phyloP scores from a whole-genome alignment of 2,329 filamentous ascomycete species.

The Moelleriella libera region DNA sequence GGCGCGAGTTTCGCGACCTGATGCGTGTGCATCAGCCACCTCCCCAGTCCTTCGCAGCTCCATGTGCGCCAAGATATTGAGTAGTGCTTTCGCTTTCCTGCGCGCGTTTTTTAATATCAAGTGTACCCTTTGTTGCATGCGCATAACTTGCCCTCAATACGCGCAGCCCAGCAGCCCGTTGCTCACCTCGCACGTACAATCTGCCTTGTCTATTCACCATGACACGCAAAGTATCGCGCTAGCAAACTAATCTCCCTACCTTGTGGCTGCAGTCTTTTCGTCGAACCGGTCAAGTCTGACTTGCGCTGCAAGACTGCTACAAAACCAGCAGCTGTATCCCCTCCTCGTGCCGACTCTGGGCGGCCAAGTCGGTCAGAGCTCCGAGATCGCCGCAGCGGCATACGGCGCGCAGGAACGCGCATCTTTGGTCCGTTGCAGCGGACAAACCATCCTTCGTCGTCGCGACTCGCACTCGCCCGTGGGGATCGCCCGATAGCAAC shows the following conservation, averaged over 20 bases:
- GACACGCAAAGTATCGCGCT: neutral
- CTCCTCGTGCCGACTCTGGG: slow-evolving; percentile 25
- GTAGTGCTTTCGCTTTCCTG: neutral
- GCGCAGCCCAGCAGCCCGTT: too few species aligned
- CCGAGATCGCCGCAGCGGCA: slow-evolving; percentile 13
- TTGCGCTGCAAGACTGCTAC: slow-evolving; percentile 19
- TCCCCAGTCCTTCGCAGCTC: too few species aligned
- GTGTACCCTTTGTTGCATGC: neutral
- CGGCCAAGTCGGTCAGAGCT: slow-evolving; percentile 18
- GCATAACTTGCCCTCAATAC: too few species aligned
- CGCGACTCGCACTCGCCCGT: neutral
- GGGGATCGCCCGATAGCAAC: slow-evolving; percentile 7
- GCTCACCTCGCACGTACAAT: too few species aligned
- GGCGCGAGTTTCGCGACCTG: neutral
- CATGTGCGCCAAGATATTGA: too few species aligned
- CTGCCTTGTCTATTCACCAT: too few species aligned
- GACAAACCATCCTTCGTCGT: too few species aligned
- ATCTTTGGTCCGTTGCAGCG: slow-evolving; percentile 8
- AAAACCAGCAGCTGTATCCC: slow-evolving; percentile 15
- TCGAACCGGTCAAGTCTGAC: slow-evolving; percentile 31
- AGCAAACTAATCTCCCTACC: neutral
- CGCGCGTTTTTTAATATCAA: neutral
- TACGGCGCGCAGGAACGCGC: slow-evolving; percentile 12
- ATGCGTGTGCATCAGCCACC: neutral
- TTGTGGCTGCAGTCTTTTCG: slow-evolving; percentile 23